Percentiles rank a stretch among this genome's conserved stretches.
Evolutionary conservation across 768 basidiomycete species (phyloP).

Genomic region (Dentipellis fragilis): DNA sequence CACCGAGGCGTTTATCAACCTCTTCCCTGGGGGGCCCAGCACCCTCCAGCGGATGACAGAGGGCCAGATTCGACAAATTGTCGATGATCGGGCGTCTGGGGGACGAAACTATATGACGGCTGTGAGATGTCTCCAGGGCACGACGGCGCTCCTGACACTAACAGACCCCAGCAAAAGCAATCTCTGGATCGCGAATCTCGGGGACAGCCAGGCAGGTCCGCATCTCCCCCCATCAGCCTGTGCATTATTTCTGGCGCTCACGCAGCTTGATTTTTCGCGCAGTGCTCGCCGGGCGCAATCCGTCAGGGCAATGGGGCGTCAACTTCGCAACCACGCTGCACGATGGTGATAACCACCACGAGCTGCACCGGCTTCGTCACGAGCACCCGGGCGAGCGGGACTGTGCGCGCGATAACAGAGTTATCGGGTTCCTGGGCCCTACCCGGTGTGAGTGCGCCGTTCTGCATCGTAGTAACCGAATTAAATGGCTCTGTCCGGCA

Average conservation of each 20-base stretch:
- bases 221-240: background rate
- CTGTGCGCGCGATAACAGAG: constrained; percentile 53
- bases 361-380: constrained; percentile 49
- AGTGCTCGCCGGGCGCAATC: constrained; percentile 37
- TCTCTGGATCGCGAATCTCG: constrained; percentile 73
- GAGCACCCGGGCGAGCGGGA: constrained; percentile 67
- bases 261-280: background rate
- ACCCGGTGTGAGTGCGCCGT: constrained; percentile 50
- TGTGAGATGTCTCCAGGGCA: constrained; percentile 69
- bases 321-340: constrained; percentile 56
- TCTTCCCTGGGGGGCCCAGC: constrained; percentile 45
- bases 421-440: constrained; percentile 70
- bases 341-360: constrained; percentile 58
- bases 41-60: constrained; percentile 34
- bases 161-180: constrained; percentile 60
- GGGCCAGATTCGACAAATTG: constrained; percentile 42
- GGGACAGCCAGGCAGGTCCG: constrained; percentile 68
- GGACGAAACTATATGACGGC: constrained; percentile 56
- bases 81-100: constrained; percentile 54
- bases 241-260: background rate
- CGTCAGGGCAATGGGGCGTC: constrained; percentile 43
- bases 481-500: constrained; percentile 6
- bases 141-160: constrained; percentile 64
- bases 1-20: constrained; percentile 30
- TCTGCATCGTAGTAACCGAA: background rate